Evolutionary conservation across 352 stramenopile genomes (phyloP), one percentile per base, ranked within the genome.

Genomic region (Thalassiosira hispida): DNA sequence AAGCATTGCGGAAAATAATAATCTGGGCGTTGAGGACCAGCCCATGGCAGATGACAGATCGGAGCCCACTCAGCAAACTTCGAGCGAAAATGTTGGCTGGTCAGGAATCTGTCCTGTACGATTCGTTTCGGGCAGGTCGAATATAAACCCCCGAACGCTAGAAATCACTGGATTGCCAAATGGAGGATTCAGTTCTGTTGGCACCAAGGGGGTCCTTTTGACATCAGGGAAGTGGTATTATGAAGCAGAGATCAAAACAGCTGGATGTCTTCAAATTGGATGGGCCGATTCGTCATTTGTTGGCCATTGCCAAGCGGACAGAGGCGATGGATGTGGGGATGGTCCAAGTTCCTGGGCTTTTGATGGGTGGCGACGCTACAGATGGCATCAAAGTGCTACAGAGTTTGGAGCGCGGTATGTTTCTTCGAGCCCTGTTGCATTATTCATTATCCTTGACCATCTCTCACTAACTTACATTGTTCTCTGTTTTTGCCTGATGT

Each of bases 191-290:
- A 88, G 84, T 46, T 93, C 87, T 67, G 89, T 95, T 61, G 88
- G 88, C 42, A 92, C 88, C 0, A 93, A 93, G 82, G 90, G 90
- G 29, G 71, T 93, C 11, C 67, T 94, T 0, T 65, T 94, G 11
- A 90, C 83, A 42, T 75, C 68, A 63, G 89, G 89, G 40, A 93
- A 92, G 79, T 95, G 89, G 87, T 95, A 95, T 67, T 95, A 95
- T 74, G 90, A 95, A 80, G 84, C 82, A 29, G 83, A 90, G 53
- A 83, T 95, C 14, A 69, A 88, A 65, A 94, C 89, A 42, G 83
- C 89, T 53, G 89, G 89, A 29, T 95, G 90, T 77, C 57, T 95
- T 53, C 87, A 95, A 67, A 92, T 95, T 67, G 90, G 90, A 42
- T 95, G 89, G 89, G 90, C 84, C n/a, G 90, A 94, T 83, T 85